phyloP scores from a whole-genome alignment of 306 rosid genomes.

The Abrus pulchellus region DNA sequence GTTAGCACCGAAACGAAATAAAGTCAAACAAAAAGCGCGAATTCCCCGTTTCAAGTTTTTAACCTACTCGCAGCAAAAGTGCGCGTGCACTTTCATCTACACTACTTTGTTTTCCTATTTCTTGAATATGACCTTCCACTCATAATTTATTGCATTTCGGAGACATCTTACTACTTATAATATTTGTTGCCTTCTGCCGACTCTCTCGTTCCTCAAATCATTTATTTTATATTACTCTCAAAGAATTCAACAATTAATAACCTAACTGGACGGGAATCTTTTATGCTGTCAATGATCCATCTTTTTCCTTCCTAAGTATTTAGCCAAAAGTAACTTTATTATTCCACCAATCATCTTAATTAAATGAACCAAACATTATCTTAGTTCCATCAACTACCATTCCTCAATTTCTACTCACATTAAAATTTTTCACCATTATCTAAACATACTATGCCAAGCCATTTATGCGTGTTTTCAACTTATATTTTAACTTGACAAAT shows the following conservation, averaged over 20 bases:
- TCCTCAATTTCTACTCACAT: neutral
- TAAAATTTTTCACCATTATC: neutral
- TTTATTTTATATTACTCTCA: neutral
- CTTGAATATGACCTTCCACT: neutral
- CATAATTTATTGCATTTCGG: neutral
- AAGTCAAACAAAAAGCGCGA: neutral
- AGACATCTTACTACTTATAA: neutral
- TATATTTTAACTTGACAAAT: too few species aligned
- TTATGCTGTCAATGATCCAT: neutral
- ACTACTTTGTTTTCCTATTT: neutral
- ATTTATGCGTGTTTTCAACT: too few species aligned
- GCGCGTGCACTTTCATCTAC: neutral
- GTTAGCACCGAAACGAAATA: neutral
- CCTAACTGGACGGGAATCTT: neutral
- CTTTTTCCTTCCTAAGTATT: neutral
- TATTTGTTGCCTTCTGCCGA: slow-evolving; percentile 16
- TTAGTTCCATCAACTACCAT: neutral
- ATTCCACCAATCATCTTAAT: neutral
- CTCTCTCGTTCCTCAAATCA: neutral
- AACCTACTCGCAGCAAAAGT: too few species aligned
- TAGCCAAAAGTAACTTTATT: neutral
- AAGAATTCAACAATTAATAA: neutral
- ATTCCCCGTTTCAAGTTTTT: neutral
- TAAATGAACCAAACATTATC: neutral
- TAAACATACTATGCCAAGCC: too few species aligned